phyloP scores from a whole-genome alignment of 768 basidiomycete genomes.

The Cystofilobasidium macerans region DNA sequence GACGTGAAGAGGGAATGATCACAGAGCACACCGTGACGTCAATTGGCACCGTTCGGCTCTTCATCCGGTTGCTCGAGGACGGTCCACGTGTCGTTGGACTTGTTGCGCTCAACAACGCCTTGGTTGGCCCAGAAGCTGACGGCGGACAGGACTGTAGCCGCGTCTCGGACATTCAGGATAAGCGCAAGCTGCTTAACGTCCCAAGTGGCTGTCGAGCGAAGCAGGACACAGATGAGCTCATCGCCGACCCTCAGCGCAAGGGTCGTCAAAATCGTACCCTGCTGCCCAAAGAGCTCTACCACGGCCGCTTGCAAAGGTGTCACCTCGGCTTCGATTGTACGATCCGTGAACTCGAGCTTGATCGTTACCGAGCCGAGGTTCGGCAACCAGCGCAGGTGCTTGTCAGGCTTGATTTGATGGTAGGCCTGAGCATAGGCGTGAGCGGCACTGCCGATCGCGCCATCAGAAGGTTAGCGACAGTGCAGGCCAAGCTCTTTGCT shows the following conservation, averaged over 20 bases:
- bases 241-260: background rate
- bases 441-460: constrained; percentile 39
- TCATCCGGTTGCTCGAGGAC: constrained; percentile 34
- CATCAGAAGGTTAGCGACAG: constrained; percentile 43
- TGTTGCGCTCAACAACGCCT: constrained; percentile 18
- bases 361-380: constrained; percentile 76
- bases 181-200: constrained; percentile 5
- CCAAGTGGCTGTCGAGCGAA: constrained; percentile 15
- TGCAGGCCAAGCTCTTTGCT: background rate
- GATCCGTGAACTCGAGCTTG: constrained; percentile 71
- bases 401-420: constrained; percentile 78
- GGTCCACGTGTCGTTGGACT: constrained; percentile 28
- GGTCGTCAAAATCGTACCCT: constrained; percentile 42
- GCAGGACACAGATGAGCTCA: too few species aligned
- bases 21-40: constrained; percentile 1
- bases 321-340: constrained; percentile 61
- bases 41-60: constrained; percentile 13
- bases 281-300: constrained; percentile 69
- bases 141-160: constrained; percentile 22
- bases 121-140: constrained; percentile 29
- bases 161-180: constrained; percentile 6
- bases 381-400: constrained; percentile 76
- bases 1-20: too few species aligned
- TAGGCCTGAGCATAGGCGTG: constrained; percentile 61
- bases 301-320: constrained; percentile 83